phyloP scores from a whole-genome alignment of 2,329 filamentous ascomycete genomes.

The Xylariaceae sp. region DNA sequence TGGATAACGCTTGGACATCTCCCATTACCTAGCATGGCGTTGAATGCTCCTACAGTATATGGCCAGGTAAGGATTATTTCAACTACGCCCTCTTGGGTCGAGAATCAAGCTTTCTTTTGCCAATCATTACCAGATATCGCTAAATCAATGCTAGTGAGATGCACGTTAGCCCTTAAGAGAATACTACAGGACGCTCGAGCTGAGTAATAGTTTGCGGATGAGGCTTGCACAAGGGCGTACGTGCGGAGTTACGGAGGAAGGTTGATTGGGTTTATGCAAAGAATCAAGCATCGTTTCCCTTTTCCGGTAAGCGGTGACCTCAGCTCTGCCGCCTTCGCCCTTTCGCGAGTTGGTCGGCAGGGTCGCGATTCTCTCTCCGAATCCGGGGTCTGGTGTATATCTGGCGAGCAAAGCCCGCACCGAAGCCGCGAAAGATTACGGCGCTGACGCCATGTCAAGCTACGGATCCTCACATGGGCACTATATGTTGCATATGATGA shows the following conservation, averaged over 20 bases:
- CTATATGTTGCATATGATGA: slow-evolving; percentile 22
- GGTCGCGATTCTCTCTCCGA: slow-evolving; percentile 10
- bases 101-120: slow-evolving; percentile 5
- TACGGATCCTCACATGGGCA: slow-evolving; percentile 11
- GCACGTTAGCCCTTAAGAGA: no score
- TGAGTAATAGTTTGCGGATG: slow-evolving; percentile 24
- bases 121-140: not conserved
- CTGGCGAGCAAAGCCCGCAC: slow-evolving; percentile 4
- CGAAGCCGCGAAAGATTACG: slow-evolving; percentile 12
- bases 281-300: slow-evolving; percentile 17
- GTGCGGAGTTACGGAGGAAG: slow-evolving; percentile 4
- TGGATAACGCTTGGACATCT: slow-evolving; percentile 8
- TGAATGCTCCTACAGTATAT: no score
- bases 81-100: slow-evolving; percentile 10
- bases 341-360: not conserved
- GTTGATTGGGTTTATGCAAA: slow-evolving; percentile 4
- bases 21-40: no score
- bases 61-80: slow-evolving; percentile 17
- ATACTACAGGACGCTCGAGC: slow-evolving; percentile 1
- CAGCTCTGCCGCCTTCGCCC: slow-evolving; percentile 16
- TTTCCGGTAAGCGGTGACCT: slow-evolving; percentile 15
- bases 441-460: slow-evolving; percentile 25
- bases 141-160: slow-evolving; percentile 1
- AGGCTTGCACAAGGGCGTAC: not conserved
- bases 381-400: slow-evolving; percentile 7